Evolutionary conservation across 2,329 filamentous ascomycete genomes (phyloP).

Genomic region (Talaromyces marneffei): DNA sequence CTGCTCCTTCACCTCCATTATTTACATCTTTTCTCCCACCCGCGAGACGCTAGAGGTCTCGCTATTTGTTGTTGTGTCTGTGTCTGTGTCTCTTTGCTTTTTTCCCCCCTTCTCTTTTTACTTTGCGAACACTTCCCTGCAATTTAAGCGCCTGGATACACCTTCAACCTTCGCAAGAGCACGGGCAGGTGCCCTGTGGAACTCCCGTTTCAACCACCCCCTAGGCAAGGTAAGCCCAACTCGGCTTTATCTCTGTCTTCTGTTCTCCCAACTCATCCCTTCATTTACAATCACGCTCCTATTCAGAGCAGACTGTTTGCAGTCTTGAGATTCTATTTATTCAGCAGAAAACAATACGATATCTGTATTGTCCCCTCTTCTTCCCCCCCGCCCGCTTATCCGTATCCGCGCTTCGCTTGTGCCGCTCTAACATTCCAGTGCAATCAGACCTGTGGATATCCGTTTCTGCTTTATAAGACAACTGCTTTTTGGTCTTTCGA

Average conservation of each 20-base stretch:
- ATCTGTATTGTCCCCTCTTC: neutral
- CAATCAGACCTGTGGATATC: slow-evolving; percentile 3
- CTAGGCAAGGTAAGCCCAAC: slow-evolving; percentile 8
- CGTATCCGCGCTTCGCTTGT: neutral
- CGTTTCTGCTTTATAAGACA: neutral
- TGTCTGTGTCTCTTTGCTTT: neutral
- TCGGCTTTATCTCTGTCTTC: neutral
- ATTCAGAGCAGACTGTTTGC: neutral
- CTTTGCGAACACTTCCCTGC: neutral
- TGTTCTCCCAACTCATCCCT: neutral
- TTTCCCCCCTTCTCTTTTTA: neutral
- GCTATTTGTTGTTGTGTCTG: neutral
- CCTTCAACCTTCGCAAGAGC: neutral
- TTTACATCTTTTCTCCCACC: neutral
- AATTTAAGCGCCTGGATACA: slow-evolving; percentile 15
- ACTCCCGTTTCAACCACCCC: slow-evolving; percentile 9
- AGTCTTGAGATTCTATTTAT: neutral
- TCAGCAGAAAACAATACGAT: neutral
- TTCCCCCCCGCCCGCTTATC: slow-evolving; percentile 2
- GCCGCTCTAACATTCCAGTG: slow-evolving; percentile 8
- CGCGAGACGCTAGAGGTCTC: neutral
- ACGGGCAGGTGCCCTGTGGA: slow-evolving; percentile 13
- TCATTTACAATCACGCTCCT: neutral
- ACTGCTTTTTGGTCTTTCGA: neutral
- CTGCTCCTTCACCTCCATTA: neutral